Conservation (phyloP, 148 eudicot genomes). For the Rheum nobile region DNA sequence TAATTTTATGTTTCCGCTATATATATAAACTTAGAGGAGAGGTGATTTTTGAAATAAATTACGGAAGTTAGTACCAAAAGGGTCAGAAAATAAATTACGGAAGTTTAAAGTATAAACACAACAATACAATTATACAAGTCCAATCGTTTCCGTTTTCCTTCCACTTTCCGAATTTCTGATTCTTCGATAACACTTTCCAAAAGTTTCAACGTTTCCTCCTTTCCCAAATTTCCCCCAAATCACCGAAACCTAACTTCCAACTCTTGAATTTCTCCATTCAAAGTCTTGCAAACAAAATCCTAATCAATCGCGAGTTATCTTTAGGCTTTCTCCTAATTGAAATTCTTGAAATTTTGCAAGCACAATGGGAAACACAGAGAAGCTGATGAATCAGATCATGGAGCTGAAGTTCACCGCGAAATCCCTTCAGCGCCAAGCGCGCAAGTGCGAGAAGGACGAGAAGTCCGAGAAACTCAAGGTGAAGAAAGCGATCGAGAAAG, state of each 20-base stretch:
- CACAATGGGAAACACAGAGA: conserved; percentile 12
- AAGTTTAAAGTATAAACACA: too few relatives aligned
- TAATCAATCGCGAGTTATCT: background rate
- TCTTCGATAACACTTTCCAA: background rate
- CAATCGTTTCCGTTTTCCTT: background rate
- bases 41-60: too few relatives aligned
- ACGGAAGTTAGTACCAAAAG: too few relatives aligned
- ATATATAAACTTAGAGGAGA: too few relatives aligned
- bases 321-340: background rate
- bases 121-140: background rate
- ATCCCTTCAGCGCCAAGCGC: conserved; percentile 17
- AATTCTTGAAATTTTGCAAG: background rate
- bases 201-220: background rate
- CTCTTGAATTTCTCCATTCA: background rate
- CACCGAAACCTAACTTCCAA: background rate
- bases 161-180: background rate
- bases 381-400: conserved; percentile 17
- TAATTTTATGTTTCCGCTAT: too few relatives aligned
- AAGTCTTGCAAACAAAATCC: background rate
- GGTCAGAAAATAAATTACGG: too few relatives aligned
- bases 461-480: conserved; percentile 16
- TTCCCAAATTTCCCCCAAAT: background rate
- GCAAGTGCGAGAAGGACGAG: conserved; percentile 17
- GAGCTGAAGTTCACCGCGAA: conserved; percentile 16
- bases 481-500: conserved; percentile 17